A percentile compares a stretch with the other conserved stretches of the same genome.
Evolutionary conservation across 2,329 filamentous ascomycete species (phyloP).

Genomic region (Bimuria novae-zelandiae): DNA sequence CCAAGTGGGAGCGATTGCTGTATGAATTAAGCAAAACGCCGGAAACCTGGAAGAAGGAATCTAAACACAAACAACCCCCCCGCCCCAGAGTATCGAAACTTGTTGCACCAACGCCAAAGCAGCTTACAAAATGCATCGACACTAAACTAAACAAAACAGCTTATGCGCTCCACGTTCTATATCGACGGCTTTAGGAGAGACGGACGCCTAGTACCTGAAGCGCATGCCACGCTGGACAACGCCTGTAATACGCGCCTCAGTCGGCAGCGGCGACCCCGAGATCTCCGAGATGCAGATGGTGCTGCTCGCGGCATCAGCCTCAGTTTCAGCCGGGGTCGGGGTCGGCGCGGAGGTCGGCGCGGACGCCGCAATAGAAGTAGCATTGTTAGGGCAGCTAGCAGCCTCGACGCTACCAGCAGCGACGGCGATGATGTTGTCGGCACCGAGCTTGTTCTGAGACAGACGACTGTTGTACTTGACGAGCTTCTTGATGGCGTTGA

Average conservation of each 20-base stretch:
- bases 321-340: no score
- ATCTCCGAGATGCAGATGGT: constrained; percentile 10
- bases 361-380: not conserved
- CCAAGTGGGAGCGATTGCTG: not conserved
- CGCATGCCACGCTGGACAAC: constrained; percentile 7
- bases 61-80: not conserved
- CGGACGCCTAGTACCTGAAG: not conserved
- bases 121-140: no score
- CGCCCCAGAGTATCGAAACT: no score
- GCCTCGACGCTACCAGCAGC: not conserved
- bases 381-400: not conserved
- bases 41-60: not conserved
- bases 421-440: constrained; percentile 46
- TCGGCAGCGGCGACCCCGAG: not conserved
- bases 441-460: constrained; percentile 56
- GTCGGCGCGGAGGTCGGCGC: not conserved
- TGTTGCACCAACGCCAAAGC: not conserved
- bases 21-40: not conserved
- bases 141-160: not conserved
- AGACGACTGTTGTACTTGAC: constrained; percentile 61
- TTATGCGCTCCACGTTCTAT: not conserved
- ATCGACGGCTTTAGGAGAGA: not conserved
- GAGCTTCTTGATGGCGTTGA: constrained; percentile 57
- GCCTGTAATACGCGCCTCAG: not conserved
- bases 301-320: no score